Evolutionary conservation across 2,329 filamentous ascomycete species (phyloP).

Genomic region (Scedosporium minutisporum): DNA sequence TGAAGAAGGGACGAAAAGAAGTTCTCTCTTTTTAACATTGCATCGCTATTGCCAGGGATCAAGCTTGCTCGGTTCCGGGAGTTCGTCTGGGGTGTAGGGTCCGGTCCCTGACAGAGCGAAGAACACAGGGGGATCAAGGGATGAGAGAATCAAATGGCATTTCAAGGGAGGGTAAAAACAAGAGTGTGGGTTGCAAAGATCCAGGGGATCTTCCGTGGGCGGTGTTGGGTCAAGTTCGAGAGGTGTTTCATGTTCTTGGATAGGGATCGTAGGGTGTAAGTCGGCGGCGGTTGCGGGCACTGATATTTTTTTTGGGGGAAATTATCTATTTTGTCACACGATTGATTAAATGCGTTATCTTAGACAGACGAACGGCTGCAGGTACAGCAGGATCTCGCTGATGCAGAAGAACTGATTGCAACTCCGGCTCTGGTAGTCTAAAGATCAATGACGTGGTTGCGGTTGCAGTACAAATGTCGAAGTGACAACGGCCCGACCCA

Average conservation of each 20-base stretch:
- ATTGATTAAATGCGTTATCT: too few relatives aligned
- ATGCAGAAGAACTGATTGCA: too few relatives aligned
- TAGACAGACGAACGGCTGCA: too few relatives aligned
- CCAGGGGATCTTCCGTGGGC: neutral
- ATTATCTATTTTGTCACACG: too few relatives aligned
- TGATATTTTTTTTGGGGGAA: too few relatives aligned
- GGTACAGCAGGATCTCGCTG: too few relatives aligned
- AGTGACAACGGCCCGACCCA: too few relatives aligned
- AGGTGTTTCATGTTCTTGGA: constrained; percentile 4
- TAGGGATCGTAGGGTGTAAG: neutral
- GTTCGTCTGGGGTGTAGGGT: neutral
- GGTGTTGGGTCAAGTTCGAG: constrained; percentile 4
- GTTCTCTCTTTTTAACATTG: neutral
- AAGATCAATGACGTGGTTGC: too few relatives aligned
- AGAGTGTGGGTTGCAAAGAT: neutral
- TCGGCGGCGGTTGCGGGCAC: neutral
- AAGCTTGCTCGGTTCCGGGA: neutral
- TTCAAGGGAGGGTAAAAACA: neutral
- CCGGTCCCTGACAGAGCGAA: neutral
- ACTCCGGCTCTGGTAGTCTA: too few relatives aligned
- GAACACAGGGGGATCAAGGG: neutral
- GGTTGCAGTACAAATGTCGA: too few relatives aligned
- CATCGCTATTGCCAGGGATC: neutral
- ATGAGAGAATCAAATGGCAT: too few relatives aligned
- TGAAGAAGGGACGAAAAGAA: neutral